These are phyloP conservation scores for Aspergillus felis DNA, from an alignment of 2,329 filamentous ascomycete species.

Conservation along the genomic window DNA sequence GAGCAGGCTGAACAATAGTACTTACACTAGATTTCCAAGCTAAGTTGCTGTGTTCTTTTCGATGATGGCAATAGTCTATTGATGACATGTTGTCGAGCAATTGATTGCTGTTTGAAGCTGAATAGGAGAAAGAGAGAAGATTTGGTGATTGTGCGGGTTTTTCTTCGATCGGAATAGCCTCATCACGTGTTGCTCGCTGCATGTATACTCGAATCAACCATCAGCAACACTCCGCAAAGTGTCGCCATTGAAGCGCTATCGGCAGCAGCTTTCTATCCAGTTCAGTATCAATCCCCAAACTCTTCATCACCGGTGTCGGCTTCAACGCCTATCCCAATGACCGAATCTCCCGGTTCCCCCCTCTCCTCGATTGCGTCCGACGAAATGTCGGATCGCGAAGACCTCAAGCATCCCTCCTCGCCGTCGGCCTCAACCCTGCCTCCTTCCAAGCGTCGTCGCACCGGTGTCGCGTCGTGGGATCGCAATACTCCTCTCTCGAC, in stretches of 20 bases:
- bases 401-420: constrained; percentile 50
- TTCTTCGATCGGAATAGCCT: constrained; percentile 13
- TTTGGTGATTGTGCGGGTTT: constrained; percentile 1
- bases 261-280: not conserved
- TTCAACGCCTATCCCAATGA: constrained; percentile 31
- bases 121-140: constrained; percentile 5
- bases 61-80: not conserved
- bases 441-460: constrained; percentile 48
- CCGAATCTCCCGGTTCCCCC: constrained; percentile 58
- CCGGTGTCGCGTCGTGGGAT: constrained; percentile 42
- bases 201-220: constrained; percentile 18
- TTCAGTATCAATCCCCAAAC: not conserved
- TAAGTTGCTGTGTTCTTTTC: not conserved
- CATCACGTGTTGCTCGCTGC: constrained; percentile 18
- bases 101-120: not conserved
- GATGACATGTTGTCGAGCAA: not conserved
- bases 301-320: constrained; percentile 2
- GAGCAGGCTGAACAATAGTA: constrained; percentile 8
- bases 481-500: constrained; percentile 49
- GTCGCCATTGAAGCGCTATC: constrained; percentile 3
- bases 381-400: constrained; percentile 54
- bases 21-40: constrained; percentile 1
- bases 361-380: constrained; percentile 63
- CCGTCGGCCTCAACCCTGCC: constrained; percentile 42
- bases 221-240: constrained; percentile 4